Conservation (phyloP, 192 early-diverging fungal species). For the Podila verticillata region DNA sequence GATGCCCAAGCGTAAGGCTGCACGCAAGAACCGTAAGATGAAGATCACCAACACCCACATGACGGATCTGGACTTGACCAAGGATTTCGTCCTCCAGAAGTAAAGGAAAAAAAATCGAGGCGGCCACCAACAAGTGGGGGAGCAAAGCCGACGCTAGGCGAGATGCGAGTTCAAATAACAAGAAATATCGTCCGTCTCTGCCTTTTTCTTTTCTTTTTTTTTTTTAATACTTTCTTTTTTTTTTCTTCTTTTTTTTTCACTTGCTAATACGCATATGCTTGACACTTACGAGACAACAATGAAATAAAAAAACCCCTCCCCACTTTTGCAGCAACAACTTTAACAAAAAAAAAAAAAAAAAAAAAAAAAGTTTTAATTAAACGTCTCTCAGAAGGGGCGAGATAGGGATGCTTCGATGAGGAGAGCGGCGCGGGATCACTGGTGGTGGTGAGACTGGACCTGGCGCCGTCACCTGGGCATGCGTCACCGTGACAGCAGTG, state of each 20-base stretch:
- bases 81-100: conserved; percentile 66
- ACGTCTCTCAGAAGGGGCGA: not conserved
- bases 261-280: too few relatives aligned
- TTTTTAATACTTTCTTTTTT: too few relatives aligned
- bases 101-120: not conserved
- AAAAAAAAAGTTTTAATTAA: not conserved
- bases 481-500: not conserved
- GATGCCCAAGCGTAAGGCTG: conserved; percentile 61
- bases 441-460: not conserved
- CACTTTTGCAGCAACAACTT: not conserved
- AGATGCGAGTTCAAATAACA: too few relatives aligned
- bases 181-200: too few relatives aligned
- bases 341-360: too few relatives aligned
- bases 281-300: too few relatives aligned
- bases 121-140: too few relatives aligned
- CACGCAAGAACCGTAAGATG: conserved; percentile 69
- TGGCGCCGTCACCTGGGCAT: not conserved
- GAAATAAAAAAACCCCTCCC: too few relatives aligned
- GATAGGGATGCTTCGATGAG: not conserved
- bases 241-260: too few relatives aligned
- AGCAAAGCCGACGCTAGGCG: too few relatives aligned
- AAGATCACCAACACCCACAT: conserved; percentile 87
- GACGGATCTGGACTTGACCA: conserved; percentile 76
- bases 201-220: too few relatives aligned
- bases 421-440: not conserved